Conservation (phyloP, 2,329 filamentous ascomycete genomes). For the Sodiomyces alkalinus region DNA sequence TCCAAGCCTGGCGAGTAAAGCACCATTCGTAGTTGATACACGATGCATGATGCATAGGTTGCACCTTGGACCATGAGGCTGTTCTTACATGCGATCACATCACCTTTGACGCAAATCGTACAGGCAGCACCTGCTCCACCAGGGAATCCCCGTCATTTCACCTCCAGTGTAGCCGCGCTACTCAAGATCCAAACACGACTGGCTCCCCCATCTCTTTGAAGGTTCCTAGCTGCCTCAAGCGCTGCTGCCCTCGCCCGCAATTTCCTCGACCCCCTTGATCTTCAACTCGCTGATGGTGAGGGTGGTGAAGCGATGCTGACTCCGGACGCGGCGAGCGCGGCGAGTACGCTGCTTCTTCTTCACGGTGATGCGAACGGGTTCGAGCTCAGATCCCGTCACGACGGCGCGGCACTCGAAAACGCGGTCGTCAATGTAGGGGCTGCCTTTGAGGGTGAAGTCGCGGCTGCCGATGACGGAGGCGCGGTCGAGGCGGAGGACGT, state of each 20-base stretch:
- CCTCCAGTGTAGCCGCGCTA: too few species aligned
- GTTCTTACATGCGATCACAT: too few species aligned
- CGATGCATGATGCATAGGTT: too few species aligned
- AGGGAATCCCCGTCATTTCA: too few species aligned
- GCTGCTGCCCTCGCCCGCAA: conserved; percentile 15
- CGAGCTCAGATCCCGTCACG: conserved; percentile 71
- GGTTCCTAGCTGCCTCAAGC: too few species aligned
- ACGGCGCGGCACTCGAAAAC: conserved; percentile 75
- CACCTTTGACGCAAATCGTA: too few species aligned
- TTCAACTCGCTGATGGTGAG: conserved; percentile 71
- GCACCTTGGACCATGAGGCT: too few species aligned
- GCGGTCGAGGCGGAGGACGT: conserved; percentile 76
- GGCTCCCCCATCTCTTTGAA: too few species aligned
- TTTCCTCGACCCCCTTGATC: conserved; percentile 33
- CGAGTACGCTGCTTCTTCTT: conserved; percentile 71
- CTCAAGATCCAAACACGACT: too few species aligned
- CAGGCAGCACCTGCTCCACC: too few species aligned
- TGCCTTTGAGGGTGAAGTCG: conserved; percentile 77
- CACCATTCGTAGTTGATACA: too few species aligned
- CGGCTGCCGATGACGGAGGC: conserved; percentile 70
- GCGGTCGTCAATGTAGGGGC: conserved; percentile 67
- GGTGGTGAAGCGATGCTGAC: conserved; percentile 84
- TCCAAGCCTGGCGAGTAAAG: neutral
- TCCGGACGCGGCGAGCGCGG: conserved; percentile 60
- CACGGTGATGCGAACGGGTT: conserved; percentile 61